Conservation (phyloP, 2,329 filamentous ascomycete species). For the Aspergillus sp. region DNA sequence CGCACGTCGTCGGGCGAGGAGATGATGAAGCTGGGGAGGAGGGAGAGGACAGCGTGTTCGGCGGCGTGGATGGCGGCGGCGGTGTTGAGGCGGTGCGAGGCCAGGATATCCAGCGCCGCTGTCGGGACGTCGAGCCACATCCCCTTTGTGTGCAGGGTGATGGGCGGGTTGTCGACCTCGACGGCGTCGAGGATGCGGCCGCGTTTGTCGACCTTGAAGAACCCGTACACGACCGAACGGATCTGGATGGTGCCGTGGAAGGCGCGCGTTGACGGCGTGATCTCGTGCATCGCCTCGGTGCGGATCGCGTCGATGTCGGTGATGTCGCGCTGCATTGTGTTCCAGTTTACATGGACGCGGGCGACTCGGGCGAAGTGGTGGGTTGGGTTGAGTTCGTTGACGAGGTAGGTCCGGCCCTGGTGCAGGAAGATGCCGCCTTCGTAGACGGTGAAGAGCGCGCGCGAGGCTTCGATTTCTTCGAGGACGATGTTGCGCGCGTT, state of each 20-base stretch:
- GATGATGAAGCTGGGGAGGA: constrained; percentile 86
- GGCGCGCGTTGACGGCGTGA: constrained; percentile 58
- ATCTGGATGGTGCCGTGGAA: constrained; percentile 84
- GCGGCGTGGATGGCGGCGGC: constrained; percentile 90
- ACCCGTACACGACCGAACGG: constrained; percentile 82
- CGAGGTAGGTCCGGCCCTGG: constrained; percentile 85
- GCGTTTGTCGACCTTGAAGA: constrained; percentile 89
- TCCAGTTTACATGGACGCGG: constrained; percentile 88
- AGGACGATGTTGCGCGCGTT: constrained; percentile 74
- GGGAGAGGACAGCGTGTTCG: constrained; percentile 76
- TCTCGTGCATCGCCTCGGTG: constrained; percentile 73
- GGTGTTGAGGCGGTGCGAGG: constrained; percentile 62
- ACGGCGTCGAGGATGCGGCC: constrained; percentile 83
- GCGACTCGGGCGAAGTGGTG: constrained; percentile 77
- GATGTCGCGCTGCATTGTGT: constrained; percentile 81
- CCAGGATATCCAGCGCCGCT: constrained; percentile 66
- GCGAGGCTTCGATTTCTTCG: constrained; percentile 89
- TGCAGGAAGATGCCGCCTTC: constrained; percentile 96
- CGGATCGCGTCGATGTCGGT: constrained; percentile 91
- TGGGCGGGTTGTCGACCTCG: constrained; percentile 84
- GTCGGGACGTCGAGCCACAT: constrained; percentile 94
- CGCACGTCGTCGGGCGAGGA: constrained; percentile 83
- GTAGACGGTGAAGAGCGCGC: constrained; percentile 93
- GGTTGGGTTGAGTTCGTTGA: constrained; percentile 78
- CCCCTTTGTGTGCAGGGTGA: constrained; percentile 73